Percentiles rank a stretch among this genome's conserved stretches.
These are phyloP conservation scores for Yarrowia sp. DNA, from an alignment of 805 yeast species.

Conservation along the genomic window DNA sequence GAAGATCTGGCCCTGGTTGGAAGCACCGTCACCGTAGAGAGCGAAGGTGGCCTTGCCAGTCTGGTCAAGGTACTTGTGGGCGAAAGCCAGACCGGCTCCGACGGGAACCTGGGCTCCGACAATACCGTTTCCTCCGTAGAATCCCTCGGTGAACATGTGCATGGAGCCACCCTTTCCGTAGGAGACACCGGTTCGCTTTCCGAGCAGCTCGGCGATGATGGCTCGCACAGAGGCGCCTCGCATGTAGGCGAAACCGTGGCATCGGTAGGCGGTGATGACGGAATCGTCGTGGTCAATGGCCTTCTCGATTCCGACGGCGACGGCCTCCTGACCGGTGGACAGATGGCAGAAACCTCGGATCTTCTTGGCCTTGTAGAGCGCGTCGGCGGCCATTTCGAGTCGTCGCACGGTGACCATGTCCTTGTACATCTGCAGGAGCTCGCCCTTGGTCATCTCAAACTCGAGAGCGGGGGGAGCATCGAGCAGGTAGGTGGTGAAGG, in stretches of 20 bases:
- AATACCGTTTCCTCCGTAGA: slow-evolving; percentile 99
- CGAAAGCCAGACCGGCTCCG: slow-evolving; percentile 98
- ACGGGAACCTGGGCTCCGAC: slow-evolving; percentile 99
- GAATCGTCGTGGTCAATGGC: slow-evolving; percentile 87
- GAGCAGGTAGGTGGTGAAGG: slow-evolving; percentile 86
- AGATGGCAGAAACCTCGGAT: slow-evolving; percentile 99
- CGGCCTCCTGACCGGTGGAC: slow-evolving; percentile 98
- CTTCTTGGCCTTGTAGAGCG: slow-evolving; percentile 96
- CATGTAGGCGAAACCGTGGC: slow-evolving; percentile 98
- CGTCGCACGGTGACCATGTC: slow-evolving; percentile 90
- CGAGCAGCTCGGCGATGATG: slow-evolving; percentile 95
- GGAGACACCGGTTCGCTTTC: slow-evolving; percentile 93
- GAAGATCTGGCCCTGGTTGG: slow-evolving; percentile 99
- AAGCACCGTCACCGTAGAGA: slow-evolving; percentile 98
- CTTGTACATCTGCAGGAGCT: slow-evolving; percentile 90
- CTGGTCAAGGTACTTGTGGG: slow-evolving; percentile 91
- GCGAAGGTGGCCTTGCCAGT: slow-evolving; percentile 73
- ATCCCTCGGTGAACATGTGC: slow-evolving; percentile 96
- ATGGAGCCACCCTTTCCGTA: slow-evolving; percentile 99
- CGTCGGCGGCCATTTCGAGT: slow-evolving; percentile 99
- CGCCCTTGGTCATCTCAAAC: slow-evolving; percentile 80
- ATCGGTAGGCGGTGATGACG: slow-evolving; percentile 95
- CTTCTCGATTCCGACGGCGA: slow-evolving; percentile 97
- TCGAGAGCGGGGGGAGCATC: slow-evolving; percentile 72
- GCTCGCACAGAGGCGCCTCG: slow-evolving; percentile 92